Base-by-base conservation (phyloP, 441 rosid species). In the Jatropha multifida region DNA sequence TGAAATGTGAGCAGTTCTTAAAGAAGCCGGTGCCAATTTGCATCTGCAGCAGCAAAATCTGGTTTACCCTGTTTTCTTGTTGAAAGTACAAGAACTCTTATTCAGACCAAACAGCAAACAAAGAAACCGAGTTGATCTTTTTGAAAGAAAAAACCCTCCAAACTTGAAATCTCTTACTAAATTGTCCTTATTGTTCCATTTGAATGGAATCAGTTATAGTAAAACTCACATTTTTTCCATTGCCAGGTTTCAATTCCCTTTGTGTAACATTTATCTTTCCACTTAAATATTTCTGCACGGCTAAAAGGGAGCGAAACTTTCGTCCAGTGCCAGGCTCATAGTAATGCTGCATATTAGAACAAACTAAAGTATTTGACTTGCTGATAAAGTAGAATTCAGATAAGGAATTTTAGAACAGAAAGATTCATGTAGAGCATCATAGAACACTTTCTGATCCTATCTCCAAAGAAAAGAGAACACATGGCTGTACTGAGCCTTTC, bases 291-390 rank as follows among this genome's bases (percentile, higher is more conserved):
- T 73, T 82, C 51, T 87, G 83, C 72, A 79, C 67, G 58, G 86
- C 69, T 73, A 67, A 70, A 64, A 86, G 56, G 42, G 94, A 87
- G 67, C 84, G 81, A 79, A 90, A 88, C 72, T 83, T 32, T 70
- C 76, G 75, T 71, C 92, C 90, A 41, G 83, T 82, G 32, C 85
- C 79, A 37, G 88, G 89, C 72, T 88, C 84, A 37, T 77, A 11
- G 78, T 80, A 86, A 80, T 85, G 82, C 92, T 87, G 76, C 74
- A 77, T 61, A 72, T 56, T 38, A 65, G 66, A 79, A 74, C 7
- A 26, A 55, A 4, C 44, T 52, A 4, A 4, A 52, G 56, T 52
- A 14, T 52, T 15, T 52, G n/a, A 52, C 56, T 52, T 52, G 56
- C 56, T 52, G n/a, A 52, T 52, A 52, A 20, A 56, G 17, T 56